Evolutionary conservation across 306 rosid genomes (phyloP).

Genomic region (Leucaena leucocephala): DNA sequence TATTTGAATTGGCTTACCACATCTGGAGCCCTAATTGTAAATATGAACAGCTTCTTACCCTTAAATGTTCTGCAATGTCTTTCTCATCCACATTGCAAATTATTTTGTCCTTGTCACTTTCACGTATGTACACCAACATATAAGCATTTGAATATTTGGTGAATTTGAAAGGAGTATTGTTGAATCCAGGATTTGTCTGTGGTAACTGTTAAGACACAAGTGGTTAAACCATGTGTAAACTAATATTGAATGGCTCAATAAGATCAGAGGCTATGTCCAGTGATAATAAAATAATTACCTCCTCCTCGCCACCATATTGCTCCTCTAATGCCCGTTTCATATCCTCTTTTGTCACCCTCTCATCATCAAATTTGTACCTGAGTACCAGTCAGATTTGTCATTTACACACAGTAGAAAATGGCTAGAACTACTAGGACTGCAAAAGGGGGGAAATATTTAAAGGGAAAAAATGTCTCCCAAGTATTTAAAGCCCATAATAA

Average conservation of each 20-base stretch:
- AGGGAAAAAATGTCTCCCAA: not conserved
- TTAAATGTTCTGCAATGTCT: conserved; percentile 96
- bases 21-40: conserved; percentile 15
- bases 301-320: conserved; percentile 99
- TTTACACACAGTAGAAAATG: conserved; percentile 14
- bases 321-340: conserved; percentile 92
- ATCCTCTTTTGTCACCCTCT: conserved; percentile 96
- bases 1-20: conserved; percentile 19
- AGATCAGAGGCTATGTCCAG: conserved; percentile 23
- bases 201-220: conserved; percentile 69
- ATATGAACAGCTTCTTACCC: conserved; percentile 58
- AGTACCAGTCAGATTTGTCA: conserved; percentile 29
- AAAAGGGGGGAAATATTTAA: conserved; percentile 21
- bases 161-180: conserved; percentile 92
- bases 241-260: conserved; percentile 27
- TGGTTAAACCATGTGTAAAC: conserved; percentile 30
- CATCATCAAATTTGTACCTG: conserved; percentile 98
- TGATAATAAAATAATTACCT: conserved; percentile 55
- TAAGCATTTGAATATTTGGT: conserved; percentile 98
- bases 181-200: conserved; percentile 98
- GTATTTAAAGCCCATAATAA: conserved; percentile 6
- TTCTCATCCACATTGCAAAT: conserved; percentile 97
- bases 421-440: not conserved
- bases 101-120: conserved; percentile 94
- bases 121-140: conserved; percentile 98